Evolutionary conservation across 2,329 filamentous ascomycete species (phyloP), one percentile per base, ranked within the genome.

Genomic region (Penicillium freii): DNA sequence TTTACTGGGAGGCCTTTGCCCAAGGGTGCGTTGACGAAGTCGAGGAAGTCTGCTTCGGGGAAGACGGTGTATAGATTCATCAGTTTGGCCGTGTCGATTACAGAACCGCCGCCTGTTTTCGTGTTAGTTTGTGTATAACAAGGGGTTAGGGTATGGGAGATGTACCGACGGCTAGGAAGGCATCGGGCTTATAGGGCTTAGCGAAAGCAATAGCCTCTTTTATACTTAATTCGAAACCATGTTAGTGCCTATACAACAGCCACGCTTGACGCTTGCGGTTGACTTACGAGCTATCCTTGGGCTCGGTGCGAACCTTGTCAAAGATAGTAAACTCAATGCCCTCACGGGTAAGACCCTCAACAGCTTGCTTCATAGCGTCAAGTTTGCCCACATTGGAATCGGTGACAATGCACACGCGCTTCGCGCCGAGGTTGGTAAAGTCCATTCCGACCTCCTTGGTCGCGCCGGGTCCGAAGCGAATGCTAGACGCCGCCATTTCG

Each of bases 381-480:
- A 99, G 79, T 74, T 89, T 87, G 68, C 86, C 80, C 17, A 99
- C 91, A 27, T 86, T 96, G 51, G 79, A 76, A 72, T 99, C 94
- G 17, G 94, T 99, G 17, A 99, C 92, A 5, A 99, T 90, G 72
- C 91, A 90, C 57, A 99, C 93, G 44, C 87, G 87, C 79, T 91
- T 89, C 7, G 89, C 87, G 15, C 90, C 89, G 81, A 99, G 83
- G 72, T 99, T 97, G 77, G 87, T 88, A 66, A 97, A 87, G 76
- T 99, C 94, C 94, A 97, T 97, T 63, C 94, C 94, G 21, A 99
- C 92, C 76, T 99, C 94, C 75, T 91, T 91, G 25, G 94, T 99
- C 56, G 89, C 90, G 6, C 94, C 94, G 0, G 91, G 91, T 0
- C 94, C 94, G 68, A 97, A 99, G 13, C 94, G 87, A 69, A 99